Conservation (phyloP, 148 eudicot species). For the Spergularia marina region DNA sequence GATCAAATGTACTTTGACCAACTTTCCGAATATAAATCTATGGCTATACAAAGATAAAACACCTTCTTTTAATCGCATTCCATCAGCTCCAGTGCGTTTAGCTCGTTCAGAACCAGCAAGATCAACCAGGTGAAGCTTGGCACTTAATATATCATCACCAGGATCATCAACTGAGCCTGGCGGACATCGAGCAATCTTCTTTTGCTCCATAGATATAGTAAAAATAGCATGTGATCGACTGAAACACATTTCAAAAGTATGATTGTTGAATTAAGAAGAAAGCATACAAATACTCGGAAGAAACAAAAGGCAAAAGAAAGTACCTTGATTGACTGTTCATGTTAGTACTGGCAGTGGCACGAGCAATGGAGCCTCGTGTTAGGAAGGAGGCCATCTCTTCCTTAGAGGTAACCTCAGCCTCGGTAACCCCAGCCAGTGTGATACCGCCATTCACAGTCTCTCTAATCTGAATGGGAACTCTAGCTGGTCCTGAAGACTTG, state of each 20-base stretch:
- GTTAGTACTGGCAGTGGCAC: conserved; percentile 98
- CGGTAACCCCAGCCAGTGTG: conserved; percentile 89
- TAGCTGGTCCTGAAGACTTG: conserved; percentile 49
- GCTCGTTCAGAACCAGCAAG: conserved; percentile 99
- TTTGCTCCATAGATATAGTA: conserved; percentile 92
- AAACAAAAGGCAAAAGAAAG: background rate
- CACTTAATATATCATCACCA: conserved; percentile 70
- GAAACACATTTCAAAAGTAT: too few relatives aligned
- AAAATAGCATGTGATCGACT: conserved; percentile 99
- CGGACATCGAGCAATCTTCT: conserved; percentile 39
- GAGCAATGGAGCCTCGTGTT: conserved; percentile 68
- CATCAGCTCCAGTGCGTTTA: conserved; percentile 95
- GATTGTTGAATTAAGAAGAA: too few relatives aligned
- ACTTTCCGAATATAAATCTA: too few relatives aligned
- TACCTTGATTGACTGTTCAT: conserved; percentile 98
- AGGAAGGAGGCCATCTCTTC: conserved; percentile 87
- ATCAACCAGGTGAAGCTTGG: conserved; percentile 91
- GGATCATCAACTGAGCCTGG: conserved; percentile 45
- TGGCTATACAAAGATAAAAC: background rate
- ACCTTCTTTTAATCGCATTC: conserved; percentile 92
- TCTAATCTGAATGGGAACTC: conserved; percentile 89
- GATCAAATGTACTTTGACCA: too few relatives aligned
- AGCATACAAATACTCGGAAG: too few relatives aligned
- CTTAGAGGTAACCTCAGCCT: conserved; percentile 77
- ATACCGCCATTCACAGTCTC: conserved; percentile 86